Base-by-base conservation (phyloP, 208 protist genomes). In the Leishmania tarentolae region DNA sequence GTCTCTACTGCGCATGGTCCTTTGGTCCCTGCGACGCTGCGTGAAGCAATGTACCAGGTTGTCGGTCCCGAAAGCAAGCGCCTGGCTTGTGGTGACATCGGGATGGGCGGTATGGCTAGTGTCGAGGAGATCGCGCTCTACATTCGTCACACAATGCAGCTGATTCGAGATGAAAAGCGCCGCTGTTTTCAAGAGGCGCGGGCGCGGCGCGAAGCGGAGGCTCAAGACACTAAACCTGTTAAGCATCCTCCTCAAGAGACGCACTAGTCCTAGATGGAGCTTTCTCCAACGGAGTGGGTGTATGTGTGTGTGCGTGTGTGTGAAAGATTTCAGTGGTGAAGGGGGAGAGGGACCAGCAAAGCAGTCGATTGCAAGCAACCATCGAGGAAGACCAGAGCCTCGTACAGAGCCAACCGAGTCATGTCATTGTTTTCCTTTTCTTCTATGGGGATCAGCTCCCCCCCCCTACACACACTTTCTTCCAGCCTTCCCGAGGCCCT, bases 61-160 rank as follows among this genome's bases (percentile, higher is more conserved):
- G 94, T 99, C 0, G 84, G 87, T 31, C 98, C 99, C 0, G 88
- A 99, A 31, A 73, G 76, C 66, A 99, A 99, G 88, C 75, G 78
- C 37, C 85, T 99, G 0, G 98, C 97, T 15, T 99, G 99, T 87
- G 97, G 97, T 4, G 98, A 99, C 78, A 83, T 94, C 11, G 98
- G 98, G 65, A 89, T 95, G 15, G 97, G 97, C 53, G 98, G 96
- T 19, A 99, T 99, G 97, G 97, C 95, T 3, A 66, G 81, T 0
- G 93, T 97, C 50, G 89, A 94, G 42, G 87, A 92, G 59, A 97
- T 98, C n/a, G 91, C 88, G n/a, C 81, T 73, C 24, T 81, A 80
- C 44, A 90, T 95, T 59, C 83, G 83, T 6, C 81, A 89, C 56
- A 96, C 94, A 1, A 92, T 93, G 87, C 81, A 85, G 35, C 85